Conservation (phyloP, 208 protist genomes). For the Leishmania braziliensis region DNA sequence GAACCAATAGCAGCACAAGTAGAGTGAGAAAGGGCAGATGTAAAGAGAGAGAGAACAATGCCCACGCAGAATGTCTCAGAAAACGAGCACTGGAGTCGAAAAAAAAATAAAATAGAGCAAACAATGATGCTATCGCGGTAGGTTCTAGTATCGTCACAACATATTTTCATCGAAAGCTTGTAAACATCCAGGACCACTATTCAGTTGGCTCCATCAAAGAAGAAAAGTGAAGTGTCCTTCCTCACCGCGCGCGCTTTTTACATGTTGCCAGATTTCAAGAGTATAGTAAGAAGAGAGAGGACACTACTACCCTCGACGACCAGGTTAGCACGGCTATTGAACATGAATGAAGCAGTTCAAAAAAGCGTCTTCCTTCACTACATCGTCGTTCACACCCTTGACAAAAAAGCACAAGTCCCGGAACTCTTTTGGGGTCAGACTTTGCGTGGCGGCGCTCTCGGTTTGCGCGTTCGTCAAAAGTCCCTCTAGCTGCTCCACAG, state of each 20-base stretch:
- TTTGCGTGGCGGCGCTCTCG: background rate
- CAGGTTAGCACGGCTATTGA: constrained; percentile 7
- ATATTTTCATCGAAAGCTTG: background rate
- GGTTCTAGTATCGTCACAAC: background rate
- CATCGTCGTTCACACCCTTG: constrained; percentile 10
- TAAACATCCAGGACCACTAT: background rate
- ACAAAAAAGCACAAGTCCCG: constrained; percentile 30
- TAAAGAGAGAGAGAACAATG: background rate
- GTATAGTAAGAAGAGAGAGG: too few relatives aligned
- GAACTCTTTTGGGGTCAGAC: constrained; percentile 18
- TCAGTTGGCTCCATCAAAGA: constrained; percentile 1
- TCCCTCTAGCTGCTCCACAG: constrained; percentile 24
- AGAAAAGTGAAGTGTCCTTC: background rate
- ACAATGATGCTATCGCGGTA: background rate
- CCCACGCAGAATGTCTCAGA: background rate
- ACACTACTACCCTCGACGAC: background rate
- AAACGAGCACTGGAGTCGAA: background rate
- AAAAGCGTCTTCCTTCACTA: constrained; percentile 27
- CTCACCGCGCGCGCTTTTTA: background rate
- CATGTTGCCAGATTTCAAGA: background rate
- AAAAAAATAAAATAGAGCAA: background rate
- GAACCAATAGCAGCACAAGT: background rate
- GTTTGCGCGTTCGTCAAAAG: constrained; percentile 7
- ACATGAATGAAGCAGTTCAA: constrained; percentile 23
- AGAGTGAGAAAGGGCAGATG: background rate